Evolutionary conservation across 805 yeast species (phyloP).

Genomic region (Saturnispora sanitii): DNA sequence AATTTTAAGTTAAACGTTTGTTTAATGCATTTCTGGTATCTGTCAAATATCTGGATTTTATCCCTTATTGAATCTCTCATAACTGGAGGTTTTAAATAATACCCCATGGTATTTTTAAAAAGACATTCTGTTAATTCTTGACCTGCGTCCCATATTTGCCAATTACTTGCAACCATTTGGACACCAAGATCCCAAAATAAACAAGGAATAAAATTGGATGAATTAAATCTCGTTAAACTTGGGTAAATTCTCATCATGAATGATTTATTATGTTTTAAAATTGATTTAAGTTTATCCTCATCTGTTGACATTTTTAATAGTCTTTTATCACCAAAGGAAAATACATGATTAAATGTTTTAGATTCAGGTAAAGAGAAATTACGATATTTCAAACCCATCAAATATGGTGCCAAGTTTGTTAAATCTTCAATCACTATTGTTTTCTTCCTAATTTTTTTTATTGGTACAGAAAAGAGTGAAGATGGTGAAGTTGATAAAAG

Average conservation of each 20-base stretch:
- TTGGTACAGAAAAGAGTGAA: background rate
- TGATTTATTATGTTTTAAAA: conserved; percentile 67
- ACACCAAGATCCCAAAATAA: conserved; percentile 76
- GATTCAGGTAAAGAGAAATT: conserved; percentile 84
- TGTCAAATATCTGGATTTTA: background rate
- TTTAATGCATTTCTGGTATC: conserved; percentile 2
- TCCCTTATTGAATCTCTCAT: conserved; percentile 10
- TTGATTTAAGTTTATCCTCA: conserved; percentile 38
- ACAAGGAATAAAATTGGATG: conserved; percentile 75
- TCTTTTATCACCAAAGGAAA: conserved; percentile 74
- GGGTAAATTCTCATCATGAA: conserved; percentile 85
- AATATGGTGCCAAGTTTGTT: conserved; percentile 56
- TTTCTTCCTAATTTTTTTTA: conserved; percentile 16
- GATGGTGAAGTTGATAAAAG: conserved; percentile 10
- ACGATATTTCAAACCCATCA: conserved; percentile 67
- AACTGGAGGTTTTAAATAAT: conserved; percentile 60
- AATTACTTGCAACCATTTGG: conserved; percentile 93
- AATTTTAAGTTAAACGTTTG: conserved; percentile 33
- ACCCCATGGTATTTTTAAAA: conserved; percentile 61
- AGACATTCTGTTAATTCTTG: conserved; percentile 81
- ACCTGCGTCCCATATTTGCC: conserved; percentile 89
- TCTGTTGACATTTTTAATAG: conserved; percentile 58
- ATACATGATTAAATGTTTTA: conserved; percentile 69
- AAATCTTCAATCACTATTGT: conserved; percentile 32
- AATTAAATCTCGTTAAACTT: conserved; percentile 60